Evolutionary conservation across 2,329 filamentous ascomycete species (phyloP).

Genomic region (Pseudomassariella vexata): DNA sequence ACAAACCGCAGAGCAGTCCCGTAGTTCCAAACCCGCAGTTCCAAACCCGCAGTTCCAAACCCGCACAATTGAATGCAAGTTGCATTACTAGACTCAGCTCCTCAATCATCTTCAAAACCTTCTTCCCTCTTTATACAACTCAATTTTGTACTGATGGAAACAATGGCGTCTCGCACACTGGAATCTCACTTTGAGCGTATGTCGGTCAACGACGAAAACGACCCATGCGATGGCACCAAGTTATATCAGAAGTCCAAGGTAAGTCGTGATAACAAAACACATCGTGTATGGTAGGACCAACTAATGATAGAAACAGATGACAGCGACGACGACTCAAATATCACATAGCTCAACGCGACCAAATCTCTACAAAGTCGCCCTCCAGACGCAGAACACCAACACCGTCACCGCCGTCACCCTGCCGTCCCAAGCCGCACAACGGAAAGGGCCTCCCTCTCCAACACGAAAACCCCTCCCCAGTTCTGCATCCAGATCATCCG

Average conservation of each 20-base stretch:
- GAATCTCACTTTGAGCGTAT: conserved; percentile 88
- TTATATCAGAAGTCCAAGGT: conserved; percentile 74
- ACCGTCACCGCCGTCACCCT: conserved; percentile 61
- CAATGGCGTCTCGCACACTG: conserved; percentile 69
- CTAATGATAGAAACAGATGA: conserved; percentile 33
- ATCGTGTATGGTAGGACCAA: conserved; percentile 27
- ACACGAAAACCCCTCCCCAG: conserved; percentile 42
- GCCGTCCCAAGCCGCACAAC: conserved; percentile 59
- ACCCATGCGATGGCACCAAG: conserved; percentile 47
- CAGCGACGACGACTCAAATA: conserved; percentile 34
- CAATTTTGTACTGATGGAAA: too few species aligned
- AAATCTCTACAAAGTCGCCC: conserved; percentile 79
- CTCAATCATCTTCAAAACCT: too few species aligned
- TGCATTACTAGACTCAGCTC: too few species aligned
- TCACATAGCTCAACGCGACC: conserved; percentile 57
- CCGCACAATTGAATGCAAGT: too few species aligned
- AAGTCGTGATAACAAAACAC: conserved; percentile 38
- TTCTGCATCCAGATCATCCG: conserved; percentile 29
- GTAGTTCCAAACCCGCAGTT: too few species aligned
- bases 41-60: too few species aligned
- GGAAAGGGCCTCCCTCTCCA: conserved; percentile 45
- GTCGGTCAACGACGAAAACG: conserved; percentile 85
- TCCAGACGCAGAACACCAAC: conserved; percentile 72
- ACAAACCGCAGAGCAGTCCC: too few species aligned
- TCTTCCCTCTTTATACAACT: conserved; percentile 1